Evolutionary conservation across 1,284 basidiomycete species (phyloP).

Genomic region (Pholiota adiposa): DNA sequence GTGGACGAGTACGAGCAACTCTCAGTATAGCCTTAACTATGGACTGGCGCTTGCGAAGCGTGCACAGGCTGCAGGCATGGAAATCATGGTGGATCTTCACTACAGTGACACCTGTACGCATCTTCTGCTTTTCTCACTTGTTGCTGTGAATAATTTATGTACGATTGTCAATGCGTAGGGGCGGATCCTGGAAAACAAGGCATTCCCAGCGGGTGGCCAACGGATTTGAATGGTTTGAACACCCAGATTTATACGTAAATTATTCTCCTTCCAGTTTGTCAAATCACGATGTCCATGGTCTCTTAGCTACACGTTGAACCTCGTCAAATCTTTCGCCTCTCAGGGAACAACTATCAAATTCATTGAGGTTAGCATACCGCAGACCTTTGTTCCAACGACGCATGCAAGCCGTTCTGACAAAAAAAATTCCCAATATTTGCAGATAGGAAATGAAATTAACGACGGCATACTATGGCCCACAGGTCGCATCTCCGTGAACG

Average conservation of each 20-base stretch:
- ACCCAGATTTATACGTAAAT: constrained; percentile 57
- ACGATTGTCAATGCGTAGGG: constrained; percentile 46
- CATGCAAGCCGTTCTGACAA: not conserved
- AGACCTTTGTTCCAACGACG: not conserved
- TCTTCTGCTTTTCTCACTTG: not conserved
- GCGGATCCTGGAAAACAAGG: constrained; percentile 65
- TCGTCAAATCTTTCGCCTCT: constrained; percentile 53
- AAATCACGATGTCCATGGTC: not conserved
- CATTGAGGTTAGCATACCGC: constrained; percentile 40
- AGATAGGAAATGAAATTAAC: constrained; percentile 70
- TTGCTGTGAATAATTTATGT: not conserved
- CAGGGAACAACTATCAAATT: constrained; percentile 61
- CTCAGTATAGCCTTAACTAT: constrained; percentile 57
- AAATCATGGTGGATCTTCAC: constrained; percentile 61
- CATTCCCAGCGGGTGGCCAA: constrained; percentile 64
- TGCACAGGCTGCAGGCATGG: constrained; percentile 59
- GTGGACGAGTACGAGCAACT: constrained; percentile 57
- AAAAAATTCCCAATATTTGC: constrained; percentile 2
- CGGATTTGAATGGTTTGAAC: constrained; percentile 51
- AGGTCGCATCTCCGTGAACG: constrained; percentile 56
- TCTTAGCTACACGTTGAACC: constrained; percentile 52
- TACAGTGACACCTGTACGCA: constrained; percentile 65
- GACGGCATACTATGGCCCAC: constrained; percentile 66
- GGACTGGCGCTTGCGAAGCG: constrained; percentile 60
- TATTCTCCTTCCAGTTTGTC: not conserved